Base-by-base conservation (phyloP, 169 alveolate species). In the Eimeria mitis region DNA sequence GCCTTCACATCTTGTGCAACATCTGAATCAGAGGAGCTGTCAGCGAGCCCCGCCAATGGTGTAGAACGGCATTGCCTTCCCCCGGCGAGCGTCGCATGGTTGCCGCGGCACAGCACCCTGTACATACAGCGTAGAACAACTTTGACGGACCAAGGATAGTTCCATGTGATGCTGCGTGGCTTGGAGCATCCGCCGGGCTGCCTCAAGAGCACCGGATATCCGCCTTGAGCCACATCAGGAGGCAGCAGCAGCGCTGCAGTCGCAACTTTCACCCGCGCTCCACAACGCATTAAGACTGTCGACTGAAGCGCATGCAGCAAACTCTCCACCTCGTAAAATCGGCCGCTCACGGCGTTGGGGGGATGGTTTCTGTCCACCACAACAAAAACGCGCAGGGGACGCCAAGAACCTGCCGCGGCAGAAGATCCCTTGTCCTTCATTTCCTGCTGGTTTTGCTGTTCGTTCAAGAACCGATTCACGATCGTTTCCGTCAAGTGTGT, bases 221-320 rank as follows among this genome's bases (percentile, higher is more conserved):
- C 44, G 19, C 65, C 84, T 87, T 23, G 83, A 8, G 94, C 83
- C 52, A 65, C 94, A 42, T 65, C 94, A 31, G 94, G 83, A 21
- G 83, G 94, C 23, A 87, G 94, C 47, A 87, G 68, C 65, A 87
- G 47, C 52, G 94, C 94, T 42, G 81, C 94, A 63, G 94, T 87
- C 28, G 94, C 94, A 42, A 65, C 81, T 21, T 52, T 42, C 78
- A 87, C 83, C 65, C 40, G 44, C 44, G 28, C 63, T 49, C 94
- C 83, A 25, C 83, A 87, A 8, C 83, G 81, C 65, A 6, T 23
- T 28, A 87, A 40, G 49, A 65, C 70, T 28, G 79, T 40, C 68
- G 52, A 56, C 81, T 87, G 94, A 37, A 87, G 83, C 21, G 83
- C 61, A 23, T 13, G 68, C 61, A 87, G 68, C 70, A 42, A 28